Evolutionary conservation across 2,329 filamentous ascomycete genomes (phyloP).

Genomic region (Aspergillus sp.): DNA sequence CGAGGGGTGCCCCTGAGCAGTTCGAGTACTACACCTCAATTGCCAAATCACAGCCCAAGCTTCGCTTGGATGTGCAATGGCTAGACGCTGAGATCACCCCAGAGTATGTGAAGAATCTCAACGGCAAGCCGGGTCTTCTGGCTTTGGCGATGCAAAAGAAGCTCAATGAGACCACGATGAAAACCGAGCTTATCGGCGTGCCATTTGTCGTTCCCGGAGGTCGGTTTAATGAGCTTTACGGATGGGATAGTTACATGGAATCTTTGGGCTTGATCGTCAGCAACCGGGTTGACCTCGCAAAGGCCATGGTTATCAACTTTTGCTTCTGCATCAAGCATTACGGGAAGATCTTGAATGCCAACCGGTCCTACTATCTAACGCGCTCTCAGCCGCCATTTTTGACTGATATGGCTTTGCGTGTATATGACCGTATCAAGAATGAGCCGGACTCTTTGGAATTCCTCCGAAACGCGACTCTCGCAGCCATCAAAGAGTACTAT

Average conservation of each 20-base stretch:
- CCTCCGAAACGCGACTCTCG: conserved; percentile 71
- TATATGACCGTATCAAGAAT: conserved; percentile 89
- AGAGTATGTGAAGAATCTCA: conserved; percentile 76
- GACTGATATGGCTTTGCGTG: conserved; percentile 92
- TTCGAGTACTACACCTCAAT: conserved; percentile 82
- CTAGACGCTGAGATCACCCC: conserved; percentile 70
- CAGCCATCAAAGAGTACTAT: conserved; percentile 95
- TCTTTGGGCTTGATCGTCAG: conserved; percentile 83
- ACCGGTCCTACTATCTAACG: conserved; percentile 88
- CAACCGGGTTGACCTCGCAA: conserved; percentile 79
- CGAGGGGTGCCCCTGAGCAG: conserved; percentile 77
- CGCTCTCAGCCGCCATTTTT: conserved; percentile 95
- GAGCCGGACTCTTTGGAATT: conserved; percentile 78
- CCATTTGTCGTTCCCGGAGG: conserved; percentile 98
- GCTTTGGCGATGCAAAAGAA: conserved; percentile 84
- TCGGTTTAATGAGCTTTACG: conserved; percentile 96
- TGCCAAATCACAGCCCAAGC: conserved; percentile 71
- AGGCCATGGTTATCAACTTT: conserved; percentile 93
- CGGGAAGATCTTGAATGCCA: conserved; percentile 96
- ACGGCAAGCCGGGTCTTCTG: conserved; percentile 80
- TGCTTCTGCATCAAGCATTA: conserved; percentile 98
- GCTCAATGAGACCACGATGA: conserved; percentile 61
- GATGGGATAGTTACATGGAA: conserved; percentile 99
- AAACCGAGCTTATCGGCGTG: conserved; percentile 69
- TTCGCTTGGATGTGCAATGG: conserved; percentile 80